These are phyloP conservation scores for Aleurites moluccanus DNA, from an alignment of 441 rosid species.

Conservation along the genomic window DNA sequence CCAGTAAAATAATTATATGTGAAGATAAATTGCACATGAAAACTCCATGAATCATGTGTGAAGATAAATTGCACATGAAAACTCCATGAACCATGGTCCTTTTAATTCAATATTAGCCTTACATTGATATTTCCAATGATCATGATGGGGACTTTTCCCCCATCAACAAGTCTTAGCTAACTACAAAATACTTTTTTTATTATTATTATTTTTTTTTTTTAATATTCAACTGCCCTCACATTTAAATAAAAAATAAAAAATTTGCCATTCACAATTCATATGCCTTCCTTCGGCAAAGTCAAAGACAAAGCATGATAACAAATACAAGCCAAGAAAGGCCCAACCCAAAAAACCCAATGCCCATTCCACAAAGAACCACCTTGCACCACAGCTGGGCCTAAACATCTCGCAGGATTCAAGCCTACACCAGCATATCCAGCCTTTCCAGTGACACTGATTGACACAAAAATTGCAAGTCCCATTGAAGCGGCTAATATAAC, in stretches of 20 bases:
- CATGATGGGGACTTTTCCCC: too few species aligned
- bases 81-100: too few species aligned
- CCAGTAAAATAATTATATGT: too few species aligned
- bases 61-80: too few species aligned
- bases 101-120: too few species aligned
- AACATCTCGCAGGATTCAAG: constrained; percentile 45
- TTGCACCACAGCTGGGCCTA: constrained; percentile 42
- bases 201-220: neutral
- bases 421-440: constrained; percentile 45
- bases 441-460: constrained; percentile 39
- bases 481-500: constrained; percentile 39
- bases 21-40: too few species aligned
- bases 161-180: too few species aligned
- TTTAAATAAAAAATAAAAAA: too few species aligned
- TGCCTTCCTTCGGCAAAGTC: constrained; percentile 31
- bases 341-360: constrained; percentile 56
- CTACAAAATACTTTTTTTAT: too few species aligned
- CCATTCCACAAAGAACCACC: constrained; percentile 51
- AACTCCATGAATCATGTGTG: too few species aligned
- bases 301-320: constrained; percentile 31
- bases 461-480: constrained; percentile 39
- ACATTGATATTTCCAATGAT: too few species aligned
- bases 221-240: neutral
- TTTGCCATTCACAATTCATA: neutral
- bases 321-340: constrained; percentile 40